These are phyloP conservation scores for Coprinellus micaceus DNA, from an alignment of 768 basidiomycete species.

Conservation along the genomic window DNA sequence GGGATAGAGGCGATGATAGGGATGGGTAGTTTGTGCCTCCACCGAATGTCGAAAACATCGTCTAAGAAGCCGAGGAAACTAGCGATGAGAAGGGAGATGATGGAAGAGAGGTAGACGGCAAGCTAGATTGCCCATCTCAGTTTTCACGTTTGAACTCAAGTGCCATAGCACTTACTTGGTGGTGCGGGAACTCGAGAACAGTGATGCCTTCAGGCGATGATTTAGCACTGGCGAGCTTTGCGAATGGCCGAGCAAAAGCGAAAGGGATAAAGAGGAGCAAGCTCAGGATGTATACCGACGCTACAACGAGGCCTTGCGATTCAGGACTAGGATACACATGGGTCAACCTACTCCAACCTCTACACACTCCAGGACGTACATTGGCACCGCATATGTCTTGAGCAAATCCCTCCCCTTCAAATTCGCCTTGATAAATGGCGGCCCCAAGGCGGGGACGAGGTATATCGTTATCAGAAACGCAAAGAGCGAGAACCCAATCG, in stretches of 20 bases:
- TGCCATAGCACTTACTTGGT: slow-evolving; percentile 55
- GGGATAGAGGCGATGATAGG: slow-evolving; percentile 95
- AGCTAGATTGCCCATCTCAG: slow-evolving; percentile 43
- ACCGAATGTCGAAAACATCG: slow-evolving; percentile 97
- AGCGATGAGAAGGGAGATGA: slow-evolving; percentile 89
- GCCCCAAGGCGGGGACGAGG: slow-evolving; percentile 80
- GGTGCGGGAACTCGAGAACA: slow-evolving; percentile 69
- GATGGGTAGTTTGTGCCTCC: slow-evolving; percentile 96
- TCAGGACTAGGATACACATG: slow-evolving; percentile 66
- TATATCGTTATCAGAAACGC: slow-evolving; percentile 75
- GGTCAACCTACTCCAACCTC: too few species aligned
- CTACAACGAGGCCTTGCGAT: slow-evolving; percentile 88
- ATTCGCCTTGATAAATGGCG: slow-evolving; percentile 75
- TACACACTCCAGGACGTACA: too few species aligned
- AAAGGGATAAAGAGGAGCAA: slow-evolving; percentile 94
- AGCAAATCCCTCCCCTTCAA: slow-evolving; percentile 85
- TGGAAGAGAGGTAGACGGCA: slow-evolving; percentile 86
- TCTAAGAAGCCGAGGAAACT: slow-evolving; percentile 95
- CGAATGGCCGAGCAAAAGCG: slow-evolving; percentile 76
- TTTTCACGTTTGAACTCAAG: not conserved
- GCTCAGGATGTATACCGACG: slow-evolving; percentile 80
- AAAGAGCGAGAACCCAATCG: slow-evolving; percentile 78
- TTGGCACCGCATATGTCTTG: slow-evolving; percentile 71
- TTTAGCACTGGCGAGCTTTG: slow-evolving; percentile 39
- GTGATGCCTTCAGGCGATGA: slow-evolving; percentile 58